A percentile compares a stretch with the other conserved stretches of the same genome.
Conservation (phyloP, 768 basidiomycete species). For the Hygrocybe punicea region DNA sequence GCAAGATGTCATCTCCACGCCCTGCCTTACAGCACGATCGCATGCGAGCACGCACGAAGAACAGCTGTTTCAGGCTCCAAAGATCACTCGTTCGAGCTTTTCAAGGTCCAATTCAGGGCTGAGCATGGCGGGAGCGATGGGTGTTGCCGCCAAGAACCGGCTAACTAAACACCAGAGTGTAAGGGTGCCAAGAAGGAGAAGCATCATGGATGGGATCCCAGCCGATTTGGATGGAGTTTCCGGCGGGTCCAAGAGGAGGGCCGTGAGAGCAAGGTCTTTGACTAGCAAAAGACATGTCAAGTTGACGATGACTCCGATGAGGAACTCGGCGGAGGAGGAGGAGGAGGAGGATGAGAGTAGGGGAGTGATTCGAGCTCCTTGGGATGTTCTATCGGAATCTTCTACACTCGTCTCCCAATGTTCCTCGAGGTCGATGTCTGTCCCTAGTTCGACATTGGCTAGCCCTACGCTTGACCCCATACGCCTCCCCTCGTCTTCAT, state of each 20-base stretch:
- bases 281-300: constrained; percentile 30
- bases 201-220: constrained; percentile 39
- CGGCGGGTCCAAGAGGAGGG: constrained; percentile 17
- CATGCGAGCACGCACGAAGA: constrained; percentile 61
- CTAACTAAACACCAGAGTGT: constrained; percentile 69
- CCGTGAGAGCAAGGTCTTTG: constrained; percentile 23
- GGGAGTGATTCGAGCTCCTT: not conserved
- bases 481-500: constrained; percentile 13
- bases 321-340: constrained; percentile 18
- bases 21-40: constrained; percentile 63
- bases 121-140: constrained; percentile 55
- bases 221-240: not conserved
- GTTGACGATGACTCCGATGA: constrained; percentile 36
- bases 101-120: constrained; percentile 57
- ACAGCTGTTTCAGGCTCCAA: constrained; percentile 57
- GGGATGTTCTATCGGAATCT: constrained; percentile 8
- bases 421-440: constrained; percentile 27
- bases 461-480: not conserved
- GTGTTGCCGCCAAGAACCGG: constrained; percentile 44
- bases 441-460: not conserved
- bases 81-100: constrained; percentile 42
- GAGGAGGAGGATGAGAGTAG: not conserved
- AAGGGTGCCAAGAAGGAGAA: constrained; percentile 58
- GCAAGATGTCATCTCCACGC: constrained; percentile 76
- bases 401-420: constrained; percentile 41